A percentile compares a stretch with the other conserved stretches of the same genome.
phyloP scores from a whole-genome alignment of 2,329 filamentous ascomycete genomes.

The Amauroascus verrucosus region DNA sequence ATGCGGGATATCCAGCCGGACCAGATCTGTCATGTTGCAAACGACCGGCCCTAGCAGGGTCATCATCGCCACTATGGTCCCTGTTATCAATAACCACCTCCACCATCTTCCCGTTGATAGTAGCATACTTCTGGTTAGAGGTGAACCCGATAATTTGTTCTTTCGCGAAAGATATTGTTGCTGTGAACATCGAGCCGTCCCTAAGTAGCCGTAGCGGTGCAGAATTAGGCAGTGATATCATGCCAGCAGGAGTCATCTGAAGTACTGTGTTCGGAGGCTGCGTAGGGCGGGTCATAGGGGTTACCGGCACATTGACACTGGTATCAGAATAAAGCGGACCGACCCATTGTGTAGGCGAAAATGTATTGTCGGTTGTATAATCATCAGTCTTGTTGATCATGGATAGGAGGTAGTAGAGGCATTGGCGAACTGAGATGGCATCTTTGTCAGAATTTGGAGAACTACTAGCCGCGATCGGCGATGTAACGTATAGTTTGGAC shows the following conservation, averaged over 20 bases:
- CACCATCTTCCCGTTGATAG: not conserved
- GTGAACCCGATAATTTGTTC: not conserved
- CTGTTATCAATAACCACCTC: not conserved
- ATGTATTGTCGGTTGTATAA: not conserved
- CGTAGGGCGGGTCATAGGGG: not conserved
- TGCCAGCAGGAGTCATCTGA: not conserved
- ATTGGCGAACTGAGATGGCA: slow-evolving; percentile 11
- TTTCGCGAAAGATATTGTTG: not conserved
- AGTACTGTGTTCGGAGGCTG: not conserved
- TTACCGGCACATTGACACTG: not conserved
- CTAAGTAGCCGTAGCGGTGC: not conserved
- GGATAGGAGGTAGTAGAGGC: slow-evolving; percentile 9
- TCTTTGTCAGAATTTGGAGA: not conserved
- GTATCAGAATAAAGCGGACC: not conserved
- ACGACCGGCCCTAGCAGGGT: no score
- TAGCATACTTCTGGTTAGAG: not conserved
- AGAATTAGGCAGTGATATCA: not conserved
- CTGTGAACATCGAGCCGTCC: not conserved
- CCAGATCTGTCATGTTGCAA: not conserved
- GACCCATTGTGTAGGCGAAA: not conserved
- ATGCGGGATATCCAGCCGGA: not conserved
- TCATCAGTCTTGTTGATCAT: not conserved
- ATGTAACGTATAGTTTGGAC: not conserved
- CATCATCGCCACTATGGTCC: not conserved
- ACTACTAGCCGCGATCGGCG: slow-evolving; percentile 1